A percentile compares a stretch with the other conserved stretches of the same genome.
Evolutionary conservation across 2,329 filamentous ascomycete species (phyloP).

Genomic region (Epichloe aotearoae): DNA sequence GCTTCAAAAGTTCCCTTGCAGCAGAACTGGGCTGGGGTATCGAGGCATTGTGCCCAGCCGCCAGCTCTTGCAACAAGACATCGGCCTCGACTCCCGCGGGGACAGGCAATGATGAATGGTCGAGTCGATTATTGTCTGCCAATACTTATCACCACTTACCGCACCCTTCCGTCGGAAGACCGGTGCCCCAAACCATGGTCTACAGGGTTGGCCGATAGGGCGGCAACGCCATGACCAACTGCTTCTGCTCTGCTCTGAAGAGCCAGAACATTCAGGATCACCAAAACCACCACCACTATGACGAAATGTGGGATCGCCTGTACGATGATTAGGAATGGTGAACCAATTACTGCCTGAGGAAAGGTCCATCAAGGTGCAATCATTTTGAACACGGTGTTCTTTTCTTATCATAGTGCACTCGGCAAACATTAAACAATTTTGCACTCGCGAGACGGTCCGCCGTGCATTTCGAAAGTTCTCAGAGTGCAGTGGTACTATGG

Average conservation of each 20-base stretch:
- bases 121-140: background rate
- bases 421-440: background rate
- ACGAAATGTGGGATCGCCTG: background rate
- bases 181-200: background rate
- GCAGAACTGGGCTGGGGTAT: background rate
- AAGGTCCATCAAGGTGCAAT: background rate
- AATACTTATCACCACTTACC: background rate
- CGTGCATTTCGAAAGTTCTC: too few relatives aligned
- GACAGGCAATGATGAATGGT: background rate
- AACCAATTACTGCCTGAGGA: background rate
- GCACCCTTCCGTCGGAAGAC: constrained; percentile 1
- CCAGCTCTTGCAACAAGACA: background rate
- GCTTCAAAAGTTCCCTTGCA: background rate
- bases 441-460: background rate
- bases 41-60: background rate
- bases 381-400: background rate
- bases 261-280: background rate
- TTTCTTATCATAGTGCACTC: background rate
- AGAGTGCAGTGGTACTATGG: background rate
- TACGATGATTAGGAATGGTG: background rate
- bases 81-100: background rate
- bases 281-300: background rate
- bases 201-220: background rate
- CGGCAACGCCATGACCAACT: background rate
- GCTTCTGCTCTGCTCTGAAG: background rate